phyloP scores from a whole-genome alignment of 164 flowering plant species.

The Litsea cubeba region DNA sequence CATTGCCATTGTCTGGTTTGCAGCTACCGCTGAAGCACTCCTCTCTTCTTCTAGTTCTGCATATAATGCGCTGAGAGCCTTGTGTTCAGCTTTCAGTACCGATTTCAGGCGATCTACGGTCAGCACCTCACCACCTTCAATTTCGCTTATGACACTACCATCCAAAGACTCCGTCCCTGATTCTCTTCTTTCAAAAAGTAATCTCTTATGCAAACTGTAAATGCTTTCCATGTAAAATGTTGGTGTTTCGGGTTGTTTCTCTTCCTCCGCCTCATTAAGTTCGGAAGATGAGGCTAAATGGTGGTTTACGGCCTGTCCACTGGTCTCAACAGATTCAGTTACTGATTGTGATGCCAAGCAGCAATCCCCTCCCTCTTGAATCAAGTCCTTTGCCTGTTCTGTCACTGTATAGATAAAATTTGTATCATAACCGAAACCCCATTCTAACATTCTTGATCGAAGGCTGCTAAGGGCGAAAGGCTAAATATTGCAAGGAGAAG shows the following conservation, averaged over 20 bases:
- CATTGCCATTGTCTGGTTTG: conserved; percentile 97
- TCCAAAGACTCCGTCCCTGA: conserved; percentile 51
- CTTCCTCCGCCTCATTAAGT: conserved; percentile 51
- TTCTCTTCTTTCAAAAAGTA: conserved; percentile 42
- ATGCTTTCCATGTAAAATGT: conserved; percentile 35
- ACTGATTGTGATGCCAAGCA: neutral
- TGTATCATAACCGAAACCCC: neutral
- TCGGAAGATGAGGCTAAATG: conserved; percentile 24
- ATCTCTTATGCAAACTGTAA: conserved; percentile 37
- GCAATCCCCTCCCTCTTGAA: conserved; percentile 17
- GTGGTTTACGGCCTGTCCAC: conserved; percentile 17
- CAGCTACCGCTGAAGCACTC: conserved; percentile 79
- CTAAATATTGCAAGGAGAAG: neutral
- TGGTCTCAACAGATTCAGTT: conserved; percentile 15
- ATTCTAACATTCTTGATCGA: neutral
- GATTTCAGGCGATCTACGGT: conserved; percentile 54
- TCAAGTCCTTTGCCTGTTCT: conserved; percentile 24
- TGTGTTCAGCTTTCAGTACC: conserved; percentile 50
- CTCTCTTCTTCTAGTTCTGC: conserved; percentile 88
- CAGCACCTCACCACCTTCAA: conserved; percentile 37
- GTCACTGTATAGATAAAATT: conserved; percentile 17
- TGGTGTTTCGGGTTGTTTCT: conserved; percentile 57
- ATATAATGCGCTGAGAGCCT: conserved; percentile 55
- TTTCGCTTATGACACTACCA: conserved; percentile 59
- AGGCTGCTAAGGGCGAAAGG: neutral